Base-by-base conservation (phyloP, 1,284 basidiomycete genomes). In the Malassezia globosa region DNA sequence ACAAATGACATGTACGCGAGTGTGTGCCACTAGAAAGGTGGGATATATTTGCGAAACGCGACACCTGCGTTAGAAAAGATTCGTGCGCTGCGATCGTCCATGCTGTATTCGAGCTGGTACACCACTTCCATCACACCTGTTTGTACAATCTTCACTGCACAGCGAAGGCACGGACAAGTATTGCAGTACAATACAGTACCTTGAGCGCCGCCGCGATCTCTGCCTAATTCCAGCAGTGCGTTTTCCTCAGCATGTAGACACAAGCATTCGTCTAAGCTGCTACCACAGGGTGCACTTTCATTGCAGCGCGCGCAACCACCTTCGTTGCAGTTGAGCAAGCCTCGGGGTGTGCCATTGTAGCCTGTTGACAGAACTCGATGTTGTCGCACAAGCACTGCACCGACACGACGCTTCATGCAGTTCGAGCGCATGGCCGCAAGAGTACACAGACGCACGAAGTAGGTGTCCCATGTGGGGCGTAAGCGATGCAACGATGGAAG, bases 241-340 rank as follows among this genome's bases (percentile, higher is more conserved):
- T 97, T 99, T 75, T 99, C 94, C 73, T 99, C 94, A 0, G 94
- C 94, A 69, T 99, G 94, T 14, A 99, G 75, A 69, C 94, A 99
- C 0, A 97, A 76, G 66, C 92, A 97, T 67, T 88, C 86, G 54
- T 82, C 78, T 5, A 82, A 72, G n/a, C 76, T 76, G 37, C 80
- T 77, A 2, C 78, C 77, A 11, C 77, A 75, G 18, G 53, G 59
- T 16, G 50, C 56, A 25, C 47, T 52, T 18, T 59, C 66, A 48
- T 72, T 69, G 47, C 66, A 63, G 5, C 69, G 51, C 5, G 48
- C 43, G 39, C 69, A 72, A 6, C 71, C 71, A 24, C 71, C 71
- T 25, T 72, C 62, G 47, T 64, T 66, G 52, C 71, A 72, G 41
- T 72, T 72, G 16, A 29, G 77, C 34, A 95, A 76, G 2, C 89